Base-by-base conservation (phyloP, 140 eudicot genomes). In the Bidens hawaiensis region DNA sequence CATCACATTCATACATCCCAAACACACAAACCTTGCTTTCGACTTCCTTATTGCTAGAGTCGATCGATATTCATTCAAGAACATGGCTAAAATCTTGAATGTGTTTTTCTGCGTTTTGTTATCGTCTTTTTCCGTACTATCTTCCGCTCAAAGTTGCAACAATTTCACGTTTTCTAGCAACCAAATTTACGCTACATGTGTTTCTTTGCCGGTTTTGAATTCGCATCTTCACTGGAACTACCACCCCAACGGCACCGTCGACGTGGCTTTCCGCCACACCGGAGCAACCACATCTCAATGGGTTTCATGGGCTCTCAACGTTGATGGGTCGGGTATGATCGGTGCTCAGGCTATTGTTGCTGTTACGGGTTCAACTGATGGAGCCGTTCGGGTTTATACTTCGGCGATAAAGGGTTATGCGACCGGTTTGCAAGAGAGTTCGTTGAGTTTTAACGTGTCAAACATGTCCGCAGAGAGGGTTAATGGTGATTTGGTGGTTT, bases 271-370 rank as follows among this genome's bases (percentile, higher is more conserved):
- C 72, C 72, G 99, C 10, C 93, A 75, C 65, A 49, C 78, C 2
- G 82, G 85, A 0, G 79, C 79, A 28, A 6, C 84, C 0, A 2
- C 82, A 2, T 74, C 89, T 3, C 63, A 66, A 19, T 93, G 99
- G 99, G 89, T 93, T 2, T 89, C 86, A 0, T 93, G 96, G 96
- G 88, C 87, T 1, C 76, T 93, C 4, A 93, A 93, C 62, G 25
- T 71, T 0, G 36, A 49, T 21, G 33, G 78, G 0, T 0, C 60
- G 1, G 76, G 82, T 6, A 93, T 93, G 99, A 0, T 46, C 31
- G 89, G 93, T 0, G 55, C 95, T 6, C 99, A 93, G 70, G 34
- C 81, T 27, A 69, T 88, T 38, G 89, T 93, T 0, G 99, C 94
- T 22, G 55, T 71, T 19, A 55, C 25, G 22, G 71, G 65, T 60